Evolutionary conservation across 75 land plant species (phyloP).

Genomic region (Larix kaempferi): DNA sequence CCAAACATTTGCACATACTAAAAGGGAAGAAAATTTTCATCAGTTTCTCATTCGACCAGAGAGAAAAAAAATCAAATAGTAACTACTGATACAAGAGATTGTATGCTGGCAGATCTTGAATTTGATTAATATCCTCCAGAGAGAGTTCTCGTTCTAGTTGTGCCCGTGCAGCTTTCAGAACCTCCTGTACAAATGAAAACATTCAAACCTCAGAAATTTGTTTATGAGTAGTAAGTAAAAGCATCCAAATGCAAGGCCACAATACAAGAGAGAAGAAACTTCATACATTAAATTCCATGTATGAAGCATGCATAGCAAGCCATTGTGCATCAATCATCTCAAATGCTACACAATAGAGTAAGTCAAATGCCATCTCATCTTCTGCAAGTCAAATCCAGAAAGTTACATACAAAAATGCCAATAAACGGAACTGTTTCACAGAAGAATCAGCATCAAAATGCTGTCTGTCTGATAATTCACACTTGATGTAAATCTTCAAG

Average conservation of each 20-base stretch:
- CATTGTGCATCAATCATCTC: conserved; percentile 97
- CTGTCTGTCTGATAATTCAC: neutral
- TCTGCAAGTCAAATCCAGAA: conserved; percentile 30
- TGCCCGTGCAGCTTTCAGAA: conserved; percentile 71
- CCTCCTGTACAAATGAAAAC: conserved; percentile 48
- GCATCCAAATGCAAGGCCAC: neutral
- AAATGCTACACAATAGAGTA: conserved; percentile 92
- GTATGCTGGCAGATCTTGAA: conserved; percentile 79
- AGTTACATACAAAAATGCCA: neutral
- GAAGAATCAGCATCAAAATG: neutral
- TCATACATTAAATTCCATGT: conserved; percentile 93
- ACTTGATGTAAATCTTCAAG: neutral
- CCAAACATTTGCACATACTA: too few relatives aligned
- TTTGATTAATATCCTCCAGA: conserved; percentile 61
- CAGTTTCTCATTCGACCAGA: too few relatives aligned
- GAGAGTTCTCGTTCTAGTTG: conserved; percentile 81
- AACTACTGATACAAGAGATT: conserved; percentile 34
- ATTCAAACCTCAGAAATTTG: neutral
- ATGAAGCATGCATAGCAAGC: conserved; percentile 92
- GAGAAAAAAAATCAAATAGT: neutral
- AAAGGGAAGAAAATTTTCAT: too few relatives aligned
- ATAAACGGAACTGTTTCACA: neutral
- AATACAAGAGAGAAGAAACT: neutral
- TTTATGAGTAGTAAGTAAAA: neutral
- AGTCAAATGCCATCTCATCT: conserved; percentile 87